Base-by-base conservation (phyloP, 305 asterid genomes). In the Rubia balearica region DNA sequence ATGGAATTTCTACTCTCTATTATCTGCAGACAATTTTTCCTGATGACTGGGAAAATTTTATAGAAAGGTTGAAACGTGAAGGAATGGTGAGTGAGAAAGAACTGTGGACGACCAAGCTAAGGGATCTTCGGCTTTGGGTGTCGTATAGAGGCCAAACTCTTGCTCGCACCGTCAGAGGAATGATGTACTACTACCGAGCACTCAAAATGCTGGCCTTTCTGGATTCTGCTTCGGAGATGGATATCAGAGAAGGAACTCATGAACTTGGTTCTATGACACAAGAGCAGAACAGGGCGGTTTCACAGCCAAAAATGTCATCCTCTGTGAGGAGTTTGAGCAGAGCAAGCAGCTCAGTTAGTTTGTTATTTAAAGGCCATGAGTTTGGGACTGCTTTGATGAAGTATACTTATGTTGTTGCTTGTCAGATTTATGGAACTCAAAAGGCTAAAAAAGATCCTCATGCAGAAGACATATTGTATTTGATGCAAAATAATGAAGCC, bases 181-280 rank as follows among this genome's bases (percentile, higher is more conserved):
- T 93, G 98, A 93, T 93, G 98, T 91, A 93, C 77, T 91, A 93
- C 76, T 84, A 90, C 83, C 75, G 94, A 83, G 98, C 98, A 73
- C 88, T 93, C 21, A 85, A 86, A 81, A 90, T 93, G 96, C 96
- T 93, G 66, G 83, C 98, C 6, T 93, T 86, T 86, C 96, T 93
- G 49, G 98, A 93, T 73, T 71, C 90, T 71, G 96, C 98, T 36
- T 80, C 96, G 0, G 98, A 93, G 84, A 82, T 89, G 88, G 97
- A 93, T 46, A 84, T 93, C n/a, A n/a, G 67, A 79, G 90, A 73
- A 90, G 74, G 77, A 97, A 95, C 62, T 88, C 96, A 9, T 92
- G 77, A 68, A 81, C 38, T 66, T 78, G 75, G 79, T 90, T 19
- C 76, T 79, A 79, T 81, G 76, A 70, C 83, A 69, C 68, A 79